Evolutionary conservation across 1,139 yeast genomes (phyloP).

Genomic region (Pichia sp.): DNA sequence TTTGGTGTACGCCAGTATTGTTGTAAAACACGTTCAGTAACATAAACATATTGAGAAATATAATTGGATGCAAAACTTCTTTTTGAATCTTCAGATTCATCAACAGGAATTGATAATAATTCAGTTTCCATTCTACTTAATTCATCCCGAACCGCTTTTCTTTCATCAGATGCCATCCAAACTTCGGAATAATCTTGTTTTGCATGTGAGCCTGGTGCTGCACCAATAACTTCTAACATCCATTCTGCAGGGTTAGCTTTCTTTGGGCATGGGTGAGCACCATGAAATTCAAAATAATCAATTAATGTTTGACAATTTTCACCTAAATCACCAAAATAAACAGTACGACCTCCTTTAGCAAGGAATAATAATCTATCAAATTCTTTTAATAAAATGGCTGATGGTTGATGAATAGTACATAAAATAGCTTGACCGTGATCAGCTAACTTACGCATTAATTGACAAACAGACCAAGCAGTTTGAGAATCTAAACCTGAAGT

Average conservation of each 20-base stretch:
- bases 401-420: conserved; percentile 58
- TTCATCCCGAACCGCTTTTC: conserved; percentile 23
- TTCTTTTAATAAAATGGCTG: conserved; percentile 49
- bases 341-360: conserved; percentile 56
- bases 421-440: conserved; percentile 52
- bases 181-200: conserved; percentile 42
- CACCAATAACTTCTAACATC: conserved; percentile 59
- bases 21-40: conserved; percentile 49
- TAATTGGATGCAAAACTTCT: conserved; percentile 49
- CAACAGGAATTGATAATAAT: conserved; percentile 17
- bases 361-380: conserved; percentile 47
- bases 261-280: conserved; percentile 39
- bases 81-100: conserved; percentile 30
- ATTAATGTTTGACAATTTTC: conserved; percentile 43
- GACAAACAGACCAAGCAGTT: conserved; percentile 52
- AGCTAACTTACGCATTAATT: conserved; percentile 45
- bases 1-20: conserved; percentile 75
- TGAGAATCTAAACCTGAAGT: conserved; percentile 58
- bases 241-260: conserved; percentile 65
- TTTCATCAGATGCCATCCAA: conserved; percentile 40
- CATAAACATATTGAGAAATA: conserved; percentile 45
- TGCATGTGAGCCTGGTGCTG: conserved; percentile 52
- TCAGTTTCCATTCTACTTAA: conserved; percentile 28
- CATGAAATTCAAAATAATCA: conserved; percentile 47
- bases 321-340: conserved; percentile 66